Evolutionary conservation across 106 monocot species (phyloP).

Genomic region (Xerophyta viscosa): DNA sequence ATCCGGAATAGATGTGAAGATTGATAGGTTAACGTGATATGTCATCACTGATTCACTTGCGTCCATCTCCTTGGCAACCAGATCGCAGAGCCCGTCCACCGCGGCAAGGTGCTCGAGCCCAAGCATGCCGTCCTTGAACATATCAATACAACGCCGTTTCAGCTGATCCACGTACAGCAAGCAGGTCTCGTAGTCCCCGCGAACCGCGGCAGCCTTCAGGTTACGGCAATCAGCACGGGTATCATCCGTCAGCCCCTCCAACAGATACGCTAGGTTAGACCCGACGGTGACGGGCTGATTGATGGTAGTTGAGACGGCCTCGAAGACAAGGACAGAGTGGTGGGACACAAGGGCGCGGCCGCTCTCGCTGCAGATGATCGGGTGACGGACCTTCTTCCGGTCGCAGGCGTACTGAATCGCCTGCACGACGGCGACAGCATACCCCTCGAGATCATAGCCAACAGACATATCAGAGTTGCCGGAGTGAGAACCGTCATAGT

Average conservation of each 20-base stretch:
- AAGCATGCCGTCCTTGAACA: slow-evolving; percentile 80
- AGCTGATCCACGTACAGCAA: slow-evolving; percentile 47
- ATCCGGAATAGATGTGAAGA: slow-evolving; percentile 90
- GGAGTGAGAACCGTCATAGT: slow-evolving; percentile 70
- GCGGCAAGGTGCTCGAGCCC: slow-evolving; percentile 85
- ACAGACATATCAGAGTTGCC: slow-evolving; percentile 69
- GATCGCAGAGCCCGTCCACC: slow-evolving; percentile 69
- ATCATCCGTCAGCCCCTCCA: slow-evolving; percentile 54
- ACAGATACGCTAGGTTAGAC: slow-evolving; percentile 27
- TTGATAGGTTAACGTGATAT: slow-evolving; percentile 78
- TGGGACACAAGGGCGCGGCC: slow-evolving; percentile 79
- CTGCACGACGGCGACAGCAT: slow-evolving; percentile 46
- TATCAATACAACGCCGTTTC: slow-evolving; percentile 54
- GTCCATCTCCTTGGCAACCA: slow-evolving; percentile 40
- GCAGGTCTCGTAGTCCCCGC: slow-evolving; percentile 45
- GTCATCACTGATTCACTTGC: slow-evolving; percentile 28
- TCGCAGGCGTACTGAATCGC: slow-evolving; percentile 48
- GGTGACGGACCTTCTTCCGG: slow-evolving; percentile 50
- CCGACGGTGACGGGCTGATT: slow-evolving; percentile 4
- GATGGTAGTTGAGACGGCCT: slow-evolving; percentile 26
- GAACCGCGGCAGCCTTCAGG: slow-evolving; percentile 50
- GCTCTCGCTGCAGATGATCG: slow-evolving; percentile 81
- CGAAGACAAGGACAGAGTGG: slow-evolving; percentile 79
- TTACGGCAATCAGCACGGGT: slow-evolving; percentile 45
- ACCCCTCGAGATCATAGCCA: slow-evolving; percentile 55